These are phyloP conservation scores for Macrolepiota dolichaula DNA, from an alignment of 768 basidiomycete genomes.

Conservation along the genomic window DNA sequence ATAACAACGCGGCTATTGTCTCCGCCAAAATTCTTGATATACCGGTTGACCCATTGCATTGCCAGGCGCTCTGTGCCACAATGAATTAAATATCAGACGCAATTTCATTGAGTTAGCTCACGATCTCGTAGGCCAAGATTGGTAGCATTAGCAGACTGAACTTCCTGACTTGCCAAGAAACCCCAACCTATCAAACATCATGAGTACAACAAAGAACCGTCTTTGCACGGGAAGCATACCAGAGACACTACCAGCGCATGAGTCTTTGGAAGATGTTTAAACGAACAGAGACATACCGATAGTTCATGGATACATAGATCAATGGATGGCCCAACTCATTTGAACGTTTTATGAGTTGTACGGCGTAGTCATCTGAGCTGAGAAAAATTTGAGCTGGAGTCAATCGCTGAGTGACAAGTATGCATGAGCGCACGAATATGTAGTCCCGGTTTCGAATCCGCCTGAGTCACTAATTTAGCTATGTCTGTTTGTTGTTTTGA, in stretches of 20 bases:
- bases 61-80: slow-evolving; percentile 30
- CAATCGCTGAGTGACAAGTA: neutral
- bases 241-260: slow-evolving; percentile 16
- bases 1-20: slow-evolving; percentile 45
- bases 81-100: neutral
- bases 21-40: slow-evolving; percentile 55
- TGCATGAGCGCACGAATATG: slow-evolving; percentile 14
- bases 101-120: slow-evolving; percentile 13
- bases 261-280: neutral
- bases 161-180: slow-evolving; percentile 29
- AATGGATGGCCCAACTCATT: slow-evolving; percentile 40
- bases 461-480: slow-evolving; percentile 9
- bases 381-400: neutral
- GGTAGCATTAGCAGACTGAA: slow-evolving; percentile 21
- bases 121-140: slow-evolving; percentile 31
- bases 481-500: neutral
- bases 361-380: slow-evolving; percentile 36
- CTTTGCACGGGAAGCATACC: slow-evolving; percentile 11
- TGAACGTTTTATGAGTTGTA: slow-evolving; percentile 39
- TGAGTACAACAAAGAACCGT: neutral
- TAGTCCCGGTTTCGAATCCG: slow-evolving; percentile 25
- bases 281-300: slow-evolving; percentile 24
- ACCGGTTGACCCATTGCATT: slow-evolving; percentile 54
- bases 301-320: slow-evolving; percentile 53
- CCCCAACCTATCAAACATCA: slow-evolving; percentile 21